Percentiles rank a stretch among this genome's conserved stretches.
phyloP scores from a whole-genome alignment of 768 basidiomycete genomes.

The Naganishia vaughanmartiniae region DNA sequence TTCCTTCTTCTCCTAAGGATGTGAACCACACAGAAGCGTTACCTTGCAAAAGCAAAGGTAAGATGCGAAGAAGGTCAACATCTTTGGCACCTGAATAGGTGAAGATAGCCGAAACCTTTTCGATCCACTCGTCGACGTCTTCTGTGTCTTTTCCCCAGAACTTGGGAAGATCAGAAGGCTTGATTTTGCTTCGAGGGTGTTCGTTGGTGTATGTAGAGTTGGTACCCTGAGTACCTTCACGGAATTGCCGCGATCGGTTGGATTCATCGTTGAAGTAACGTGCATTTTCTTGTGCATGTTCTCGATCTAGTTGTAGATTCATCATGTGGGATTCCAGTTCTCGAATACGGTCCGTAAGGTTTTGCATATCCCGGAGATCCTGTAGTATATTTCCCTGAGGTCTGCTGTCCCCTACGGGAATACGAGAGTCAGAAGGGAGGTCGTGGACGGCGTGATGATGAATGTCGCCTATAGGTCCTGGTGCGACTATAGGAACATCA shows the following conservation, averaged over 20 bases:
- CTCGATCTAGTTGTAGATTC: not conserved
- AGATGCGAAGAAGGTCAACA: not conserved
- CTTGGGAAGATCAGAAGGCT: conserved; percentile 26
- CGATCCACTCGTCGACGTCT: conserved; percentile 24
- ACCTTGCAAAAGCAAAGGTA: conserved; percentile 19
- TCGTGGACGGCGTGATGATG: not conserved
- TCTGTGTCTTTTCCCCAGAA: conserved; percentile 21
- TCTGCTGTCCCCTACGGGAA: not conserved
- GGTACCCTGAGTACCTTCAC: not conserved
- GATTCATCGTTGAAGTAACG: not conserved
- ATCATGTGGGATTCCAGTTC: not conserved
- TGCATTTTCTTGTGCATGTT: not conserved
- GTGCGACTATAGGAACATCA: too few relatives aligned
- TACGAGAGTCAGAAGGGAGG: not conserved
- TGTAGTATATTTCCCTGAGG: not conserved
- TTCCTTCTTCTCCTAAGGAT: conserved; percentile 4
- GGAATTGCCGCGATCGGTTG: not conserved
- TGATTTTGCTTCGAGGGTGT: conserved; percentile 14
- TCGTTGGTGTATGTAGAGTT: conserved; percentile 5
- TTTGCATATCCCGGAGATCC: not conserved
- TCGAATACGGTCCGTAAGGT: not conserved
- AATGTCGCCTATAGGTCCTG: not conserved
- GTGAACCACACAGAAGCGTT: conserved; percentile 24
- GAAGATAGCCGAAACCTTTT: conserved; percentile 22
- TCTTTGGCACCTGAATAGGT: too few relatives aligned